phyloP scores from a whole-genome alignment of 2,329 filamentous ascomycete genomes.

The Plectosphaerella cucumerina region DNA sequence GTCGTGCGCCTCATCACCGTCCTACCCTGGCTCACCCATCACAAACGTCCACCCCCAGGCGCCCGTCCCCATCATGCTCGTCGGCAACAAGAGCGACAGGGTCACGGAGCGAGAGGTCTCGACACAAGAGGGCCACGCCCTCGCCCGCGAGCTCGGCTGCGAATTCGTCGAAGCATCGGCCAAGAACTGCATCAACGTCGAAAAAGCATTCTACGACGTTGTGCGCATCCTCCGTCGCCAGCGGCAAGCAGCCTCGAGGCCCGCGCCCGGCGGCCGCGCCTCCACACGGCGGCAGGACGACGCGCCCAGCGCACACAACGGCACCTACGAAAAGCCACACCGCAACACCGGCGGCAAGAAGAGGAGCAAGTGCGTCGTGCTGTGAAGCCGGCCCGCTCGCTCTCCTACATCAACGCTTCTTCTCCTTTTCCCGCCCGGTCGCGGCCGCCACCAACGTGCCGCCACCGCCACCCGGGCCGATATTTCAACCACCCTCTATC shows the following conservation, averaged over 20 bases:
- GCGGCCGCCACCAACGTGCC: too few species aligned
- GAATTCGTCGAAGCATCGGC: slow-evolving; percentile 96
- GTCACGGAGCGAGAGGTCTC: slow-evolving; percentile 95
- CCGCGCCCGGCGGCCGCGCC: slow-evolving; percentile 16
- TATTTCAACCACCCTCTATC: background rate
- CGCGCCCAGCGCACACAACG: background rate
- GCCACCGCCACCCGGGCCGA: background rate
- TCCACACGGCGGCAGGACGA: slow-evolving; percentile 9
- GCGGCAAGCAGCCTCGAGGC: slow-evolving; percentile 53
- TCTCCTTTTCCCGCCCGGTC: too few species aligned
- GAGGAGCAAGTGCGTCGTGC: slow-evolving; percentile 14
- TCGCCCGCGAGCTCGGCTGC: slow-evolving; percentile 88
- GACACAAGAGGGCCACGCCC: slow-evolving; percentile 88
- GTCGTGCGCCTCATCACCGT: slow-evolving; percentile 71
- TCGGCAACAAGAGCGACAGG: slow-evolving; percentile 80
- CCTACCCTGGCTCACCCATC: slow-evolving; percentile 72
- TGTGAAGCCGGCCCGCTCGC: slow-evolving; percentile 5
- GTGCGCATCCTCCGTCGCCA: slow-evolving; percentile 86
- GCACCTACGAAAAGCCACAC: slow-evolving; percentile 7
- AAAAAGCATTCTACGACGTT: slow-evolving; percentile 98
- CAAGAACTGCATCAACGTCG: slow-evolving; percentile 97
- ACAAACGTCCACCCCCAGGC: slow-evolving; percentile 54
- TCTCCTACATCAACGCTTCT: too few species aligned
- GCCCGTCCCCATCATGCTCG: slow-evolving; percentile 88
- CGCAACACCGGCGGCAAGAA: slow-evolving; percentile 11